These are phyloP conservation scores for Halocafeteria seosinensis DNA, from an alignment of 108 stramenopile species.

Conservation along the genomic window DNA sequence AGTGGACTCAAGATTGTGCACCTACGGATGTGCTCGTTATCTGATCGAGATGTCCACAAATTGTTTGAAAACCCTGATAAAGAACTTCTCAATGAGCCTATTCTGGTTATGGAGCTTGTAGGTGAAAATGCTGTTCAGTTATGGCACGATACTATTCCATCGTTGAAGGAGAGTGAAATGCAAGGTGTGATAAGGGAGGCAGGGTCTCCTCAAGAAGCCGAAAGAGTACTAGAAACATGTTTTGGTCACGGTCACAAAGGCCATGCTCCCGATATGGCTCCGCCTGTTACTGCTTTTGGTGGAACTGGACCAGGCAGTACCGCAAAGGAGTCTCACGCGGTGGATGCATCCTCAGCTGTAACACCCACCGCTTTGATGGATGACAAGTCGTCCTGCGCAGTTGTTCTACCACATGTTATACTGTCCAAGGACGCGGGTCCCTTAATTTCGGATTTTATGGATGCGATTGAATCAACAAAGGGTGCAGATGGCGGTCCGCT, in stretches of 20 bases:
- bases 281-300: too few relatives aligned
- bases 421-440: neutral
- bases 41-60: neutral
- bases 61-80: neutral
- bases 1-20: neutral
- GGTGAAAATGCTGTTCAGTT: neutral
- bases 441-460: neutral
- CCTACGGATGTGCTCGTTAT: neutral
- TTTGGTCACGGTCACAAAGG: neutral
- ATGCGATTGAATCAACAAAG: neutral
- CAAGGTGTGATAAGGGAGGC: too few relatives aligned
- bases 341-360: neutral
- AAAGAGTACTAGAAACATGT: neutral
- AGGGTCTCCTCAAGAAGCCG: neutral
- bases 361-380: neutral
- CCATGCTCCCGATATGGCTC: too few relatives aligned
- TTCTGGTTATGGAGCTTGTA: neutral
- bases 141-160: too few relatives aligned
- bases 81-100: neutral
- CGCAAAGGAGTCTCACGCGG: too few relatives aligned
- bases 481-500: neutral
- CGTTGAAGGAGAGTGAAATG: too few relatives aligned
- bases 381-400: neutral
- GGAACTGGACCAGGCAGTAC: too few relatives aligned
- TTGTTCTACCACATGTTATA: neutral